Base-by-base conservation (phyloP, 163 green algal species). In the Trebouxiophyceae sp. region DNA sequence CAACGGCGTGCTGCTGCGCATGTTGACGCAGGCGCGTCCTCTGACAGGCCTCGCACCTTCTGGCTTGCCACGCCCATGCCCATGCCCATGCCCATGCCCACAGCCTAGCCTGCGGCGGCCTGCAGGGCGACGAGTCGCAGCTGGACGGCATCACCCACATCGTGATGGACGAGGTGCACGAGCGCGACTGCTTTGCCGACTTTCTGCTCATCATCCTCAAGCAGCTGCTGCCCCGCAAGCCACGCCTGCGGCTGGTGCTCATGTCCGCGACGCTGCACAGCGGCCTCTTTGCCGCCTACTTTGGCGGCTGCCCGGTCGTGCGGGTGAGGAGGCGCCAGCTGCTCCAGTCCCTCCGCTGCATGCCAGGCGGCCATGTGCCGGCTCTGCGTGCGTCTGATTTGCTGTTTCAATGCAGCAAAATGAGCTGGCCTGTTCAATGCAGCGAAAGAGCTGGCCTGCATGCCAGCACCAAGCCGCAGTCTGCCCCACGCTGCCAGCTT, bases 241-340 rank as follows among this genome's bases (percentile, higher is more conserved):
- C 89, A 1, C 56, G 90, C 59, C 70, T 97, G 60, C 77, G 84
- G 3, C 63, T 97, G 2, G 74, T 97, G 44, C 83, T 98, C 30
- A 98, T 98, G 92, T 87, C 68, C 23, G 92, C 92, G 33, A 97
- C 91, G 23, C 77, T 96, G 32, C 79, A 93, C 66, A 66, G 82
- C 8, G 72, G 85, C 6, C 75, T 91, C 22, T 96, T 95, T 66
- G 75, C 72, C 29, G 19, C 55, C 47, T 97, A 97, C 77, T 97
- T 97, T 77, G 77, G 78, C 16, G 80, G 80, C n/a, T 93, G 86
- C 66, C 89, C 89, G 0, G 75, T 96, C 19, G 76, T 98, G 26
- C 50, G 68, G 27, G 87, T 97, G 26, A n/a, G n/a, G n/a, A n/a
- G n/a, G 84, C 88, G 0, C 20, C 45, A 54, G 16, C 16, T 54